phyloP scores from a whole-genome alignment of 495 filamentous ascomycete genomes.

The Astrocystis sublimbata region DNA sequence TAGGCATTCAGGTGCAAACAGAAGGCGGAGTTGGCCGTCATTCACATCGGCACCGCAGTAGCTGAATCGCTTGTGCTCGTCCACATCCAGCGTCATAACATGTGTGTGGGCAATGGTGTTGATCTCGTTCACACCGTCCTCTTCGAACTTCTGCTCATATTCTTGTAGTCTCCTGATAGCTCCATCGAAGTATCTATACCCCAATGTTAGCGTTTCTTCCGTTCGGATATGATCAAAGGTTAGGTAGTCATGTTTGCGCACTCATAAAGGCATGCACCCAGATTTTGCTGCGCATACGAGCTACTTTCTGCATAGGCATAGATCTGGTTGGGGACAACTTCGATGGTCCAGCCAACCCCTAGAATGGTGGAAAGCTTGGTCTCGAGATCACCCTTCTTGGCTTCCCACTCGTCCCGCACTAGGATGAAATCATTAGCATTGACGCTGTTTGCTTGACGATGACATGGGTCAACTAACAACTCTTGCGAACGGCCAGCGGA shows the following conservation, averaged over 20 bases:
- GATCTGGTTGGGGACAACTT: conserved; percentile 48
- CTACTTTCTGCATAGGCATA: conserved; percentile 49
- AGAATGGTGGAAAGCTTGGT: conserved; percentile 43
- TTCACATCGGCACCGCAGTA: conserved; percentile 48
- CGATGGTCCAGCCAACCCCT: conserved; percentile 49
- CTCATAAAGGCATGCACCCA: conserved; percentile 48
- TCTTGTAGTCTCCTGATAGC: conserved; percentile 45
- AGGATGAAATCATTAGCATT: not conserved
- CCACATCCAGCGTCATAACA: conserved; percentile 48
- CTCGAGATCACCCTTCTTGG: conserved; percentile 46
- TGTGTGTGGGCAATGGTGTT: conserved; percentile 49
- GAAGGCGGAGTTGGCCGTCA: conserved; percentile 49
- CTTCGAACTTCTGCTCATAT: conserved; percentile 34
- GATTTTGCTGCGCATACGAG: conserved; percentile 46
- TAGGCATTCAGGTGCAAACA: conserved; percentile 46
- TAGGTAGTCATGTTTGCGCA: conserved; percentile 23
- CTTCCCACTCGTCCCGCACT: conserved; percentile 58
- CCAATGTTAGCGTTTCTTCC: not conserved
- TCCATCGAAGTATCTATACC: conserved; percentile 41
- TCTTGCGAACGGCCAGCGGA: conserved; percentile 55
- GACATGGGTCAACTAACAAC: conserved; percentile 36
- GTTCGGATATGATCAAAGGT: not conserved
- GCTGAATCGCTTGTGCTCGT: conserved; percentile 41
- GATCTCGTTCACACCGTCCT: conserved; percentile 45
- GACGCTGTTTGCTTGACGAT: not conserved